Conservation (phyloP, 2,329 filamentous ascomycete species). For the Colletotrichum incanum region DNA sequence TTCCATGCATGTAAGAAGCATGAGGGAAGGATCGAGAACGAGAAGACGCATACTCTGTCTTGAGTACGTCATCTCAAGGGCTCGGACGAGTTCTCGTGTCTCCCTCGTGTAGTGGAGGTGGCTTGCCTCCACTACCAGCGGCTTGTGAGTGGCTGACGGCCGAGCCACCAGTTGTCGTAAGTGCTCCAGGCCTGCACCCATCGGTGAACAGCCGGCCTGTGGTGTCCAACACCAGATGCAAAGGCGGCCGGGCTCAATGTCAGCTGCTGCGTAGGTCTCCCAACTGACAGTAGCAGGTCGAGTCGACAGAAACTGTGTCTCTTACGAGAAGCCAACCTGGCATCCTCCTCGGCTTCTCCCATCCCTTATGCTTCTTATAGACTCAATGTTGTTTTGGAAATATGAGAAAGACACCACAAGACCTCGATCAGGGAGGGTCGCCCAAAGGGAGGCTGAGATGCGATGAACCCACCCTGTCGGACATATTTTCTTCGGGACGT, state of each 20-base stretch:
- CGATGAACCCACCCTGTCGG: slow-evolving; percentile 17
- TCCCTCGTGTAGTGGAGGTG: slow-evolving; percentile 28
- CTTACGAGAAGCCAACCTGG: not conserved
- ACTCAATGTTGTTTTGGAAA: not conserved
- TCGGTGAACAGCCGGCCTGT: slow-evolving; percentile 27
- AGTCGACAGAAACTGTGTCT: not conserved
- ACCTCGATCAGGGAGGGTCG: not conserved
- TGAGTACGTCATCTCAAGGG: slow-evolving; percentile 25
- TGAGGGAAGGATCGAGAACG: not conserved
- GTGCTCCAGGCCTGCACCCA: slow-evolving; percentile 30
- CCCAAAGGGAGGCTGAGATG: slow-evolving; percentile 14
- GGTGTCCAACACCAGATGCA: not conserved
- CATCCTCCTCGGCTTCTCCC: not conserved
- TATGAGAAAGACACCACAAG: not conserved
- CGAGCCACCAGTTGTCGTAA: slow-evolving; percentile 41
- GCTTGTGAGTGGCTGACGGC: slow-evolving; percentile 32
- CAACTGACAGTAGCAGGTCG: not conserved
- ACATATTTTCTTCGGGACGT: slow-evolving; percentile 13
- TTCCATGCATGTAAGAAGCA: not conserved
- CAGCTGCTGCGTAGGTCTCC: not conserved
- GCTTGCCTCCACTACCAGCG: slow-evolving; percentile 14
- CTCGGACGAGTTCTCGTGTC: slow-evolving; percentile 28
- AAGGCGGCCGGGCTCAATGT: not conserved
- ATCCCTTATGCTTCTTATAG: not conserved
- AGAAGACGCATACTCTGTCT: not conserved